Percentiles rank a stretch among this genome's conserved stretches.
These are phyloP conservation scores for Phytophthora chlamydospora DNA, from an alignment of 352 stramenopile genomes.

Conservation along the genomic window DNA sequence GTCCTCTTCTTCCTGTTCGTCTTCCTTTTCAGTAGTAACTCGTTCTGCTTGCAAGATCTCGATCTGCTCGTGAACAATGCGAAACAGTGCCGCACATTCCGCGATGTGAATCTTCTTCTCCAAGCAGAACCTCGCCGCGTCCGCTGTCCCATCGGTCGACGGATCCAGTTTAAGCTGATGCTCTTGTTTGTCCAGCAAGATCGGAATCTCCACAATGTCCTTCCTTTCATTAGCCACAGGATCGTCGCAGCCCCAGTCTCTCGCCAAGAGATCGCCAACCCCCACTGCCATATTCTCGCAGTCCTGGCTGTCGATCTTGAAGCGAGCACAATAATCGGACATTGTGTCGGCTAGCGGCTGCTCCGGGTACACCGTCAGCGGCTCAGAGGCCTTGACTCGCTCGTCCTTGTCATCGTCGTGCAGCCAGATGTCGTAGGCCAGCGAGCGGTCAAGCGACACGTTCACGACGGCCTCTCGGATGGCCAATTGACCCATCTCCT, in stretches of 20 bases:
- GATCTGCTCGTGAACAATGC: slow-evolving; percentile 26
- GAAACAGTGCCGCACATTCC: slow-evolving; percentile 44
- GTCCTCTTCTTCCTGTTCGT: not conserved
- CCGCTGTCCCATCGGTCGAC: slow-evolving; percentile 40
- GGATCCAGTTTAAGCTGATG: slow-evolving; percentile 20
- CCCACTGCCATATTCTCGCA: slow-evolving; percentile 17
- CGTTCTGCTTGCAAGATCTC: slow-evolving; percentile 16
- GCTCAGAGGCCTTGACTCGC: slow-evolving; percentile 25
- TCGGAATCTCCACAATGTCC: slow-evolving; percentile 19
- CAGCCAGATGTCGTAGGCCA: slow-evolving; percentile 48
- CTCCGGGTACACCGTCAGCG: slow-evolving; percentile 44
- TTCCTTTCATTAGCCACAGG: slow-evolving; percentile 8
- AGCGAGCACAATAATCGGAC: slow-evolving; percentile 32
- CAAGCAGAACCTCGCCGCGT: slow-evolving; percentile 48
- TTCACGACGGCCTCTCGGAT: slow-evolving; percentile 61
- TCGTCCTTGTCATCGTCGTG: slow-evolving; percentile 15
- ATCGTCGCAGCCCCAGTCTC: slow-evolving; percentile 59
- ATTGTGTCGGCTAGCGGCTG: slow-evolving; percentile 41
- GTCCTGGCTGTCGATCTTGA: slow-evolving; percentile 22
- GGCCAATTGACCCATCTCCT: slow-evolving; percentile 52
- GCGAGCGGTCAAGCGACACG: slow-evolving; percentile 58
- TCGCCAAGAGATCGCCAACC: slow-evolving; percentile 39
- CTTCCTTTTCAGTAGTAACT: not conserved
- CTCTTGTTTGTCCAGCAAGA: slow-evolving; percentile 29
- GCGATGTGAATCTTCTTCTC: slow-evolving; percentile 23